Evolutionary conservation across 352 stramenopile genomes (phyloP).

Genomic region (Globisporangium recalcitrans): DNA sequence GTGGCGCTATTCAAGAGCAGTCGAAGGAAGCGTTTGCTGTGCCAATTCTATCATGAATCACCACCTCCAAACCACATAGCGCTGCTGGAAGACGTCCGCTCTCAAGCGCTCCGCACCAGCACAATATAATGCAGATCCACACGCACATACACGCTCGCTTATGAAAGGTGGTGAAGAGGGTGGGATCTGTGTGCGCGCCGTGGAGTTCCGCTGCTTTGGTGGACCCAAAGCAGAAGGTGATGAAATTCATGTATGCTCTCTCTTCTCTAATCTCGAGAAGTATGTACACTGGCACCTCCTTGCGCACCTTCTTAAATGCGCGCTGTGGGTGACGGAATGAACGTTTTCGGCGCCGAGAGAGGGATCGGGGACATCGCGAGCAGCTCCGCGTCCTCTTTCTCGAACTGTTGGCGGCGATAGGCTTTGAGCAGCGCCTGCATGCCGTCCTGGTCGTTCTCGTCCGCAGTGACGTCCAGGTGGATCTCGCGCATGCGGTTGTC

Average conservation of each 20-base stretch:
- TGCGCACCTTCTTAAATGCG: neutral
- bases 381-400: slow-evolving; percentile 34
- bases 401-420: slow-evolving; percentile 28
- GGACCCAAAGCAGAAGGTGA: neutral
- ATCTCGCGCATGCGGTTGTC: slow-evolving; percentile 31
- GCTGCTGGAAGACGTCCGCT: neutral
- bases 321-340: slow-evolving; percentile 16
- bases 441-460: slow-evolving; percentile 34
- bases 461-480: slow-evolving; percentile 23
- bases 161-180: neutral
- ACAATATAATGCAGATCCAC: neutral
- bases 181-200: neutral
- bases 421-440: slow-evolving; percentile 33
- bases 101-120: neutral
- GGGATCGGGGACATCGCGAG: slow-evolving; percentile 32
- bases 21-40: neutral
- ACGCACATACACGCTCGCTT: neutral
- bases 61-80: neutral
- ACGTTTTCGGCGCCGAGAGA: slow-evolving; percentile 27
- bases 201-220: neutral
- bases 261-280: neutral
- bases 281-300: neutral
- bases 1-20: neutral
- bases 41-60: neutral
- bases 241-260: neutral